Base-by-base conservation (phyloP, 2,329 filamentous ascomycete genomes). In the Sporothrix luriei region DNA sequence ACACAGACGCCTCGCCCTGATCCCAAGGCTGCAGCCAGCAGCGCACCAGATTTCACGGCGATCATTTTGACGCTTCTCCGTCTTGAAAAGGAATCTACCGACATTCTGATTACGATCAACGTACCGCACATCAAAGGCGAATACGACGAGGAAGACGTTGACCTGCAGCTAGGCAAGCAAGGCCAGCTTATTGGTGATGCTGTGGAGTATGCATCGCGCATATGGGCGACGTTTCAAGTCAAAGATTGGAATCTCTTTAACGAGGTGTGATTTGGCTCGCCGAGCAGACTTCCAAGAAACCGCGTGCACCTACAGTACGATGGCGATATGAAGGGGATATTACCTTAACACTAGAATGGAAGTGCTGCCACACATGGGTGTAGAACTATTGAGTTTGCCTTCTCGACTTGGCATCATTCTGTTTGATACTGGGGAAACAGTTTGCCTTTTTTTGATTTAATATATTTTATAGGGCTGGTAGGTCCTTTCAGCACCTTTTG, bases 101-200 rank as follows among this genome's bases (percentile, higher is more conserved):
- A 98, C 79, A 81, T 98, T 51, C 82, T 97, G 61, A 88, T 97
- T 72, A 91, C 91, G 52, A 87, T 97, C 76, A 97, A 97, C 79
- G 91, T 97, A 62, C 94, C 94, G 38, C 90, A 95, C 77, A 90
- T 93, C 74, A 84, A 87, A 74, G 89, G 90, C 72, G 87, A 91
- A 78, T 93, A 93, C 77, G 84, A 89, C 75, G 87, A 89, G 78
- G 89, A 90, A 10, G 89, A 92, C 43, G 87, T 94, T 19, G 87
- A 92, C 76, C 80, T 89, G 69, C 84, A 88, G 76, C 79, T 88
- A 69, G 88, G 88, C 19, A 88, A 86, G 77, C 85, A 86, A 76
- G 91, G 89, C 4, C 84, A 87, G 78, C 80, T 91, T 73, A 89
- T 92, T 75, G 90, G 89, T 66, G 85, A 90, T 74, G 86, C 85